Conservation (phyloP, 768 basidiomycete species). For the Pulveroboletus frians region DNA sequence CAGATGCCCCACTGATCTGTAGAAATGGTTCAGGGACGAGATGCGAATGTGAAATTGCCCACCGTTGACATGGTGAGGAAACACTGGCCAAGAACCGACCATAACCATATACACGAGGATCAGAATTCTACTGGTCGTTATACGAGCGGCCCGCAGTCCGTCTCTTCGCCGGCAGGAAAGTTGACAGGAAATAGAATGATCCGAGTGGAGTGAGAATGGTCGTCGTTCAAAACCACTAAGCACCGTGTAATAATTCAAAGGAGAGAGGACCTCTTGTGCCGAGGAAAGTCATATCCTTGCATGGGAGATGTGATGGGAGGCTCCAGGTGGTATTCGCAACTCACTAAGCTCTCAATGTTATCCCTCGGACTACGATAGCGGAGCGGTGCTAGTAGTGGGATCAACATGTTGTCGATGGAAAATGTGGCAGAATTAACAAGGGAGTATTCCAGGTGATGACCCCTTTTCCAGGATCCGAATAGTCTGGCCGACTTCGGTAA, state of each 20-base stretch:
- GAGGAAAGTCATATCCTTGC: not conserved
- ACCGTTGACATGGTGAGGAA: not conserved
- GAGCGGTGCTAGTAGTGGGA: too few relatives aligned
- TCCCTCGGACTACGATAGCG: not conserved
- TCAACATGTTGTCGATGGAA: not conserved
- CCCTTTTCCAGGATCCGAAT: conserved; percentile 55
- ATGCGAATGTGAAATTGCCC: not conserved
- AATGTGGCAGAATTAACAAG: conserved; percentile 33
- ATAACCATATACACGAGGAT: not conserved
- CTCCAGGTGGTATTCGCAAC: not conserved
- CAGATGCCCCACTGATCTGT: too few relatives aligned
- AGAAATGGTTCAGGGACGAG: not conserved
- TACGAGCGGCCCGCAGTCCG: not conserved
- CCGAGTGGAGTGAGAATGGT: not conserved
- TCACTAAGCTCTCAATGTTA: not conserved
- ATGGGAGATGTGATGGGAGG: not conserved
- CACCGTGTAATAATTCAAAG: not conserved
- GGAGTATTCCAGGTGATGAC: conserved; percentile 44
- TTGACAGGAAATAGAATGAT: not conserved
- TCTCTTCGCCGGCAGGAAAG: too few relatives aligned
- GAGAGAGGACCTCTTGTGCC: not conserved
- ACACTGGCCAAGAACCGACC: too few relatives aligned
- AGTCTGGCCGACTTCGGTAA: conserved; percentile 57
- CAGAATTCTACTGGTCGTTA: not conserved
- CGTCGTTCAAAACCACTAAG: not conserved